Base-by-base conservation (phyloP, 129 eudicot species). In the Flaveria brownii region DNA sequence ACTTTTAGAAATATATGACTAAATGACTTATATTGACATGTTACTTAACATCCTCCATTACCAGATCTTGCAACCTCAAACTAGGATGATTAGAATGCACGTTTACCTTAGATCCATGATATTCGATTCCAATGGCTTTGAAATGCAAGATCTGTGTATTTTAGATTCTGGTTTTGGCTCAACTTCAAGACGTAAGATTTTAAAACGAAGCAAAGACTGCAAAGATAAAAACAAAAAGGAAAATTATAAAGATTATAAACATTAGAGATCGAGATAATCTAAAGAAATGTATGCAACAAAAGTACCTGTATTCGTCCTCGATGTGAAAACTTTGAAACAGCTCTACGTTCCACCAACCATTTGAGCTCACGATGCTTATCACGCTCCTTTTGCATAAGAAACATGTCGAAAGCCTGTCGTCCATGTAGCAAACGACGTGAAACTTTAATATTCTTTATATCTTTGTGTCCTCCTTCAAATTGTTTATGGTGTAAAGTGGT, bases 261-360 rank as follows among this genome's bases (percentile, higher is more conserved):
- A 17, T 6, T 63, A 43, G 5, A 80, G 0, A 46, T 66, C 30
- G 10, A 52, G 54, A 20, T 3, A 10, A 63, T 43, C 55, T 28
- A 49, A 50, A 20, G 47, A 66, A 41, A 73, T 73, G 47, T 18
- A 41, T 72, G 30, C 8, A 59, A 17, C 4, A 14, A 23, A 39
- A 47, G 39, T 68, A 90, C 98, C 81, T 90, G 86, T 63, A 93
- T 83, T 16, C 87, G 96, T n/a, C 87, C 91, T 51, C 86, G 82
- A 12, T 93, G 93, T 33, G 89, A 76, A 76, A 93, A 93, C 39
- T 77, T 82, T 18, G 98, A 85, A n/a, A 90, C 97, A 0, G 84
- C 73, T 46, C 80, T 86, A 17, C 85, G 74, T 8, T 72, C 85
- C 1, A 68, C 77, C 57, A 93, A 55, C 9, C 81, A 69, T 57